Conservation (phyloP, 2,329 filamentous ascomycete species). For the Colletotrichum tropicale region DNA sequence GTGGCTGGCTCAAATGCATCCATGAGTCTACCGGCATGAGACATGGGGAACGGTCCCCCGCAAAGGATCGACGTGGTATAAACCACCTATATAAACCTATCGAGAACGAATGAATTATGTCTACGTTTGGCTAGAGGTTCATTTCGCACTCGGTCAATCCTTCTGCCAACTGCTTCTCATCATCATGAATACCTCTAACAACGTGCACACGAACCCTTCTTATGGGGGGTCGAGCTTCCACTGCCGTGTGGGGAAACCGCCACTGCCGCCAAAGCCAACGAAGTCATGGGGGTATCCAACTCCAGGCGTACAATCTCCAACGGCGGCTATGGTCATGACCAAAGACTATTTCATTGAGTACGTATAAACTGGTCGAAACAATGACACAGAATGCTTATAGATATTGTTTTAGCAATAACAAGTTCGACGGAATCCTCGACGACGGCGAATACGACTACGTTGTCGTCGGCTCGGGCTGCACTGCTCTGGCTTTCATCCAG, state of each 20-base stretch:
- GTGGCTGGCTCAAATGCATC: background rate
- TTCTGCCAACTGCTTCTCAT: background rate
- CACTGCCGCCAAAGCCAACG: background rate
- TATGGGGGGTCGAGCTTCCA: background rate
- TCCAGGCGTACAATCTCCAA: background rate
- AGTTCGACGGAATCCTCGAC: background rate
- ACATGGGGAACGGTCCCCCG: too few species aligned
- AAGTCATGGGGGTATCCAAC: background rate
- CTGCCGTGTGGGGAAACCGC: background rate
- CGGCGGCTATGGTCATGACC: background rate
- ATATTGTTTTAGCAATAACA: background rate
- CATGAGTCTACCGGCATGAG: background rate
- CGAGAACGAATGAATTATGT: background rate
- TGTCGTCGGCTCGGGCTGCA: background rate
- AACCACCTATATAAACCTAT: background rate
- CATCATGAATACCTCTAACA: background rate
- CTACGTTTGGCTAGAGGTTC: background rate
- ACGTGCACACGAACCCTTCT: background rate
- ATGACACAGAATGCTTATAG: background rate
- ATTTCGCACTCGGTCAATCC: background rate
- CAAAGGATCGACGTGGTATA: too few species aligned
- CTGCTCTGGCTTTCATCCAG: background rate
- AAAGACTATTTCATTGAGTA: background rate
- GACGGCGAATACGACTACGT: background rate
- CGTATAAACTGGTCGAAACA: accelerated